Evolutionary conservation across 495 filamentous ascomycete genomes (phyloP).

Genomic region (Sabuloglossum arenarium): DNA sequence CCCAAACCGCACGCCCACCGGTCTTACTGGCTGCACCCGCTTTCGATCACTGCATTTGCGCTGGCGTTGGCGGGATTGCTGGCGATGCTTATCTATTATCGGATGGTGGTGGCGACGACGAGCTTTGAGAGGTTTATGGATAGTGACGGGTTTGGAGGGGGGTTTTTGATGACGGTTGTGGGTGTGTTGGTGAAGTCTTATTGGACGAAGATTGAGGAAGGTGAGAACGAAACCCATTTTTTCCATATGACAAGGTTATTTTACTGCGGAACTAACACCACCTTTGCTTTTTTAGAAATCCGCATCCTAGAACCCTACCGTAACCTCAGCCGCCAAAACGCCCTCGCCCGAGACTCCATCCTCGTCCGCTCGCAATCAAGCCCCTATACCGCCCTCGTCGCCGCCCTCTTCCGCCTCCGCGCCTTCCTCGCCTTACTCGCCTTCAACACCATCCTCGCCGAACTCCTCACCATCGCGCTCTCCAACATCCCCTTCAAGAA

Average conservation of each 20-base stretch:
- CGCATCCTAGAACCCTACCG: not conserved
- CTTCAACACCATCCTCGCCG: not conserved
- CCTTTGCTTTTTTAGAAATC: too few relatives aligned
- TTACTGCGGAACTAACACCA: too few relatives aligned
- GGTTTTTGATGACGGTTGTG: slow-evolving; percentile 22
- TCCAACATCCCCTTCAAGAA: slow-evolving; percentile 1
- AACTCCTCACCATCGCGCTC: not conserved
- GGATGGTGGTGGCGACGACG: slow-evolving; percentile 16
- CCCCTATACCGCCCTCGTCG: not conserved
- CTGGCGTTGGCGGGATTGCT: slow-evolving; percentile 14
- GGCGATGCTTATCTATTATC: slow-evolving; percentile 22
- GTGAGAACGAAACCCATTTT: too few relatives aligned
- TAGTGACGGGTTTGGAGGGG: slow-evolving; percentile 21
- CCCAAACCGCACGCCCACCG: not conserved
- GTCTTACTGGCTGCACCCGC: not conserved
- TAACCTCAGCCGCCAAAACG: not conserved
- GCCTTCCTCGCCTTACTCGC: not conserved
- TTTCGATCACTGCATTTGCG: slow-evolving; percentile 2
- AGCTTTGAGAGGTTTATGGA: slow-evolving; percentile 26
- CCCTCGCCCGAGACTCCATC: not conserved
- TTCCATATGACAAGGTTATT: too few relatives aligned
- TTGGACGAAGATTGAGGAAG: slow-evolving; percentile 20
- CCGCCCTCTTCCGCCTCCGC: not conserved
- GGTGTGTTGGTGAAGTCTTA: slow-evolving; percentile 23
- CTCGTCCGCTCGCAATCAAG: not conserved